Evolutionary conservation across 2,329 filamentous ascomycete species (phyloP).

Genomic region (Grosmannia clavigera): DNA sequence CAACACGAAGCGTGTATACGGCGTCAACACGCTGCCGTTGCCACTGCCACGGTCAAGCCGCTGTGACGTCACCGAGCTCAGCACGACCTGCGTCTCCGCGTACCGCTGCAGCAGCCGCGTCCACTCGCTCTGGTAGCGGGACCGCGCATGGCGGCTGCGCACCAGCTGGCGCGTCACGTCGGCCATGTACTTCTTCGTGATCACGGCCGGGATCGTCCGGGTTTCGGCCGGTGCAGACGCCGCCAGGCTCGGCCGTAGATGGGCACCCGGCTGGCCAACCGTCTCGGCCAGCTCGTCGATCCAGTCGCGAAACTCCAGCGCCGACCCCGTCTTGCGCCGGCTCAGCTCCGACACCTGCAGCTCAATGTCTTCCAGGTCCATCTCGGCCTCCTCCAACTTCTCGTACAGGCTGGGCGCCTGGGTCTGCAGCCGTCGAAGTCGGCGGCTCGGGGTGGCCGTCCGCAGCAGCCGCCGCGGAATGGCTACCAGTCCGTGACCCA

Average conservation of each 20-base stretch:
- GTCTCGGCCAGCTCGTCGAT: constrained; percentile 86
- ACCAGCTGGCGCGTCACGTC: constrained; percentile 74
- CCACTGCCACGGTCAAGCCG: constrained; percentile 59
- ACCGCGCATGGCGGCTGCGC: constrained; percentile 70
- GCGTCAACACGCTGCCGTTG: constrained; percentile 52
- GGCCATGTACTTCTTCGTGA: constrained; percentile 87
- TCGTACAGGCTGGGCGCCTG: constrained; percentile 77
- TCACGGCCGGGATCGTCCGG: constrained; percentile 58
- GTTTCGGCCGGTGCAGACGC: constrained; percentile 29
- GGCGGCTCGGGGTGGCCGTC: constrained; percentile 63
- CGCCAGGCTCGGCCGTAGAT: constrained; percentile 28
- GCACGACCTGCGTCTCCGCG: constrained; percentile 61
- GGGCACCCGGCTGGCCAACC: constrained; percentile 53
- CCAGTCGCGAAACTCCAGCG: constrained; percentile 74
- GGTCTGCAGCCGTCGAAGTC: constrained; percentile 62
- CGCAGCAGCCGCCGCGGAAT: constrained; percentile 73
- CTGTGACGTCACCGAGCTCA: constrained; percentile 73
- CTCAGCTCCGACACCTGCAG: constrained; percentile 67
- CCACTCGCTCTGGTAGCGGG: constrained; percentile 80
- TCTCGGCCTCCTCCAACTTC: constrained; percentile 71
- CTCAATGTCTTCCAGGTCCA: constrained; percentile 70
- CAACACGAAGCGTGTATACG: constrained; percentile 68
- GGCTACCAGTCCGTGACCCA: constrained; percentile 92
- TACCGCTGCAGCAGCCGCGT: constrained; percentile 64
- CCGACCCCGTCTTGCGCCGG: constrained; percentile 67